A percentile compares a stretch with the other conserved stretches of the same genome.
These are phyloP conservation scores for Rauvolfia tetraphylla DNA, from an alignment of 257 asterid genomes.

Conservation along the genomic window DNA sequence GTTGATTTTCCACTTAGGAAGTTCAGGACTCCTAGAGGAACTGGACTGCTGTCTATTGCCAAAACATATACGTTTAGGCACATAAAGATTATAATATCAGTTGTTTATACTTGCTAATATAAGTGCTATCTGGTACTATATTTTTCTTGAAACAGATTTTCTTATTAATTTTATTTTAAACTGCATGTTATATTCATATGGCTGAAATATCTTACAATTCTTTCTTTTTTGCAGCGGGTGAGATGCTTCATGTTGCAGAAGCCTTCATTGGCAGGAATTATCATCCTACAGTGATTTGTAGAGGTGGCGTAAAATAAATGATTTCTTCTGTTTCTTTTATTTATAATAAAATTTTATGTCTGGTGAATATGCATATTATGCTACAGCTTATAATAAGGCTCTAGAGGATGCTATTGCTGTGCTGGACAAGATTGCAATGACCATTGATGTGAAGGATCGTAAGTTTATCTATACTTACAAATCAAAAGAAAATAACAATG, in stretches of 20 bases:
- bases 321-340: not conserved
- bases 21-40: not conserved
- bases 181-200: not conserved
- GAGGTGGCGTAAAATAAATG: constrained; percentile 44
- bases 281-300: constrained; percentile 91
- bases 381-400: constrained; percentile 81
- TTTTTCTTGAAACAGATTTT: not conserved
- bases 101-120: not conserved
- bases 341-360: not conserved
- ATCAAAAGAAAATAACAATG: not conserved
- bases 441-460: constrained; percentile 81
- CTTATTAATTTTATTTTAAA: not conserved
- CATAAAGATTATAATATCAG: not conserved
- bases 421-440: constrained; percentile 85
- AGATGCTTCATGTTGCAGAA: constrained; percentile 99
- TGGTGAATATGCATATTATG: constrained; percentile 21
- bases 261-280: constrained; percentile 87
- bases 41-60: not conserved
- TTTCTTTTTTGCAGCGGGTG: constrained; percentile 68
- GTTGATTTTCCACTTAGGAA: not conserved
- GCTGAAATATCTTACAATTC: not conserved
- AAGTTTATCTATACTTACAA: constrained; percentile 33
- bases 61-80: not conserved
- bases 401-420: constrained; percentile 86
- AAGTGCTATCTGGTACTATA: not conserved